A percentile compares a stretch with the other conserved stretches of the same genome.
These are phyloP conservation scores for Phyllosticta capitalensis DNA, from an alignment of 2,329 filamentous ascomycete species.

Conservation along the genomic window DNA sequence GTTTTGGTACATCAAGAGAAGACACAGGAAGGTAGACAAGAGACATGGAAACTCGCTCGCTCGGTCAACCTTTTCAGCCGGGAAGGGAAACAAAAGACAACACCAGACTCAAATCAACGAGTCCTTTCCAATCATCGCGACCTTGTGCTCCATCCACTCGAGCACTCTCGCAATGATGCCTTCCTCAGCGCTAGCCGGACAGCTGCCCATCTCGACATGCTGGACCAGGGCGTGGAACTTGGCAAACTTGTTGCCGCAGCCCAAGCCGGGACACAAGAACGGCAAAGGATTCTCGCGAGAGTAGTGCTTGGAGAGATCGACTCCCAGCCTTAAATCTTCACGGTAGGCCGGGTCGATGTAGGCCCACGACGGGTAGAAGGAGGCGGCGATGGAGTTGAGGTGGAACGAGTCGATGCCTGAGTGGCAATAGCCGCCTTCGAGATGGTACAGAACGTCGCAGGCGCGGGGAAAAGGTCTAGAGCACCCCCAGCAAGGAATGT, in stretches of 20 bases:
- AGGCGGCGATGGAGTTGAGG: constrained; percentile 15
- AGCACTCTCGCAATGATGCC: not conserved
- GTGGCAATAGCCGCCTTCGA: constrained; percentile 15
- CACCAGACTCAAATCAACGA: too few species aligned
- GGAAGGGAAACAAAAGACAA: too few species aligned
- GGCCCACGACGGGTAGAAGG: constrained; percentile 15
- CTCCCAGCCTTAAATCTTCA: constrained; percentile 9
- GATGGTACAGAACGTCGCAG: not conserved
- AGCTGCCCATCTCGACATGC: not conserved
- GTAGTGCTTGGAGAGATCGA: not conserved
- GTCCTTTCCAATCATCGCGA: too few species aligned
- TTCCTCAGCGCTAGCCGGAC: not conserved
- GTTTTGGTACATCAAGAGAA: too few species aligned
- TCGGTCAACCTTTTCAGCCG: too few species aligned
- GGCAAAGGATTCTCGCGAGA: not conserved
- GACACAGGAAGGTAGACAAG: too few species aligned
- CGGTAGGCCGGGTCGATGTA: constrained; percentile 16
- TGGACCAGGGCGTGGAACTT: not conserved
- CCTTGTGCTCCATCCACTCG: constrained; percentile 2
- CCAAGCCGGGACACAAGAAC: not conserved
- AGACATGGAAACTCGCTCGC: too few species aligned
- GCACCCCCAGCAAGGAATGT: constrained; percentile 1
- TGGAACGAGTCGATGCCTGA: constrained; percentile 14
- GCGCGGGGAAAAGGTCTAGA: not conserved
- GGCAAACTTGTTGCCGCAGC: not conserved